Conservation (phyloP, 352 stramenopile species). For the Globisporangium camurandrum region DNA sequence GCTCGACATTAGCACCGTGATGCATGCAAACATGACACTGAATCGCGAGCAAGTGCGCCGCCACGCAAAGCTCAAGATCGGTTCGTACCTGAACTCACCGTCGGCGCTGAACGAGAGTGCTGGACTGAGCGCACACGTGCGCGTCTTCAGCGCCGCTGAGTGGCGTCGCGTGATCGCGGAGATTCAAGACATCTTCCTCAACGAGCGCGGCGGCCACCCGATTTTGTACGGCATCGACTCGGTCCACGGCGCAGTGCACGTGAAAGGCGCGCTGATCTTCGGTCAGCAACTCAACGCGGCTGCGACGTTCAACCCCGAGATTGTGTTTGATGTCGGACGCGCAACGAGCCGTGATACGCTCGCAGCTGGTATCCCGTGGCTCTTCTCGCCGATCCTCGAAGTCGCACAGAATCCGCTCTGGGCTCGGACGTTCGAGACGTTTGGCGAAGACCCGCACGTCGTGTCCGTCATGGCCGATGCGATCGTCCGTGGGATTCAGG, state of each 20-base stretch:
- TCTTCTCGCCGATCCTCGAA: constrained; percentile 87
- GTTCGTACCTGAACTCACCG: constrained; percentile 86
- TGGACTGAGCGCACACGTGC: constrained; percentile 12
- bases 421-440: constrained; percentile 90
- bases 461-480: constrained; percentile 72
- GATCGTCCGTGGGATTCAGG: constrained; percentile 81
- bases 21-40: constrained; percentile 53
- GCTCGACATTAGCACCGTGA: constrained; percentile 79
- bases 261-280: constrained; percentile 73
- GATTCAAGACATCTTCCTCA: constrained; percentile 72
- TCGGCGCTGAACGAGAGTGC: constrained; percentile 25
- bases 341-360: constrained; percentile 81
- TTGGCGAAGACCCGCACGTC: constrained; percentile 88
- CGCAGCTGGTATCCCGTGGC: constrained; percentile 82
- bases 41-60: constrained; percentile 53
- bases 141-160: constrained; percentile 45
- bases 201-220: constrained; percentile 47
- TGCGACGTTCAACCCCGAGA: constrained; percentile 80
- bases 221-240: constrained; percentile 88
- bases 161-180: constrained; percentile 64
- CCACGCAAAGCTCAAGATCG: constrained; percentile 75
- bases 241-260: constrained; percentile 88
- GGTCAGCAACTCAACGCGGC: constrained; percentile 86
- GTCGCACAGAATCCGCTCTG: constrained; percentile 86
- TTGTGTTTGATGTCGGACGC: constrained; percentile 58